These are phyloP conservation scores for Didymella pinodella DNA, from an alignment of 2,329 filamentous ascomycete species.

Conservation along the genomic window DNA sequence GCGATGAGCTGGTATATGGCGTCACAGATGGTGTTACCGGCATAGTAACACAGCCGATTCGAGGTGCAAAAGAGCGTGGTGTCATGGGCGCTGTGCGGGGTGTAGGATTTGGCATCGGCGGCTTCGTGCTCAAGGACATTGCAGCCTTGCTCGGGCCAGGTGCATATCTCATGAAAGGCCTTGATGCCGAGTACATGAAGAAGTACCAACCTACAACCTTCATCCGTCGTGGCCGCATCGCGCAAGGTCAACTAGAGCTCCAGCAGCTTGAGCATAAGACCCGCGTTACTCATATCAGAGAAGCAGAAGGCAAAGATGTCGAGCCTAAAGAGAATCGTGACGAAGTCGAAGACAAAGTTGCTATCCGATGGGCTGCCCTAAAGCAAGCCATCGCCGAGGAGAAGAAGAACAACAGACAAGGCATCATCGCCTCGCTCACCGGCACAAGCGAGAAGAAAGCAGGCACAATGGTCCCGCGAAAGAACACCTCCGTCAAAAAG, in stretches of 20 bases:
- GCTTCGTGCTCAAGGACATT: constrained; percentile 71
- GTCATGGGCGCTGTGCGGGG: constrained; percentile 61
- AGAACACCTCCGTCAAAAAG: constrained; percentile 29
- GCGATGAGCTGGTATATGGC: constrained; percentile 68
- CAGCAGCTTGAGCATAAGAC: constrained; percentile 28
- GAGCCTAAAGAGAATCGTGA: constrained; percentile 28
- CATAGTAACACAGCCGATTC: constrained; percentile 66
- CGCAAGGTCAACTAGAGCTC: constrained; percentile 59
- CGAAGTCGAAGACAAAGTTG: constrained; percentile 45
- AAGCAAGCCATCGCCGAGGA: constrained; percentile 36
- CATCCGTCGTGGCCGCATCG: constrained; percentile 65
- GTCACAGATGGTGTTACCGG: constrained; percentile 72
- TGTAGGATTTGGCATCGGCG: constrained; percentile 68
- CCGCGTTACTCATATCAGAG: constrained; percentile 16
- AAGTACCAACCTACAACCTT: constrained; percentile 61
- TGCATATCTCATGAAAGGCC: constrained; percentile 70
- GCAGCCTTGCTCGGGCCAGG: constrained; percentile 67
- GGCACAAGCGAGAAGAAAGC: constrained; percentile 38
- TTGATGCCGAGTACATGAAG: constrained; percentile 67
- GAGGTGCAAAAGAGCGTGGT: constrained; percentile 64
- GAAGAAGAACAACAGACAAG: constrained; percentile 36
- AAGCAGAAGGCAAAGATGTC: constrained; percentile 15
- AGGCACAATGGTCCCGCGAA: constrained; percentile 39
- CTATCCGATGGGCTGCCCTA: constrained; percentile 35
- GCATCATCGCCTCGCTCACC: constrained; percentile 37